Percentiles rank a stretch among this genome's conserved stretches.
phyloP scores from a whole-genome alignment of 2,329 filamentous ascomycete species.

The Xylaria sp. region DNA sequence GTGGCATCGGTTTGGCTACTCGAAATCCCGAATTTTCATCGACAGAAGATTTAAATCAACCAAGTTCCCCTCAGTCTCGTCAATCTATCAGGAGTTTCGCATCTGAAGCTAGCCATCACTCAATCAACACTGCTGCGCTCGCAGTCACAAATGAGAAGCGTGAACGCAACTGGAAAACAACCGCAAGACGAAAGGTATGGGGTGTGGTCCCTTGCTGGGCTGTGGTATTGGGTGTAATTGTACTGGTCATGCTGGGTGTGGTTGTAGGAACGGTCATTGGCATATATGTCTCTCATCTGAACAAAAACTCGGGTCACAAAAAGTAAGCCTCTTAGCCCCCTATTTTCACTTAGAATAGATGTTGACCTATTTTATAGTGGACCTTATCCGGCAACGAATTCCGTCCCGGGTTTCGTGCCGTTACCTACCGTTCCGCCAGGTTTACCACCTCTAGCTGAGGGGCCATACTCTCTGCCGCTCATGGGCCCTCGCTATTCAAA shows the following conservation, averaged over 20 bases:
- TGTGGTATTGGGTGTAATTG: conserved; percentile 60
- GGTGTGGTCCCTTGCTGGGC: conserved; percentile 72
- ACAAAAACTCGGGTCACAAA: conserved; percentile 31
- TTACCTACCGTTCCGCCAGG: conserved; percentile 61
- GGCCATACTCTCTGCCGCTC: conserved; percentile 66
- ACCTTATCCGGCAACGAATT: conserved; percentile 36
- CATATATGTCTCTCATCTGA: conserved; percentile 52
- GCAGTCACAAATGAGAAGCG: conserved; percentile 59
- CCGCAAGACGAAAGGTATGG: conserved; percentile 65
- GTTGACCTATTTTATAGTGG: conserved; percentile 38
- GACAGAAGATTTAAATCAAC: conserved; percentile 60
- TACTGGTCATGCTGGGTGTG: conserved; percentile 62
- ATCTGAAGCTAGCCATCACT: conserved; percentile 62
- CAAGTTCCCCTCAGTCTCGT: conserved; percentile 57
- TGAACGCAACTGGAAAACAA: conserved; percentile 59
- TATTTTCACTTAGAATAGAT: conserved; percentile 3
- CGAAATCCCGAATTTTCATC: conserved; percentile 71
- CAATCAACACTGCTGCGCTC: conserved; percentile 63
- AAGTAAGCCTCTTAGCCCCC: conserved; percentile 24
- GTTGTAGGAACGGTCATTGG: conserved; percentile 68
- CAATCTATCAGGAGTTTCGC: conserved; percentile 63
- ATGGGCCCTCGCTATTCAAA: conserved; percentile 60
- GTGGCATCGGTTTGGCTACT: conserved; percentile 69
- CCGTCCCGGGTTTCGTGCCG: conserved; percentile 60
- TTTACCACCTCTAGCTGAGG: conserved; percentile 63